Percentiles rank a stretch among this genome's conserved stretches.
These are phyloP conservation scores for Chlorella vulgaris DNA, from an alignment of 139 green algal species.

Conservation along the genomic window DNA sequence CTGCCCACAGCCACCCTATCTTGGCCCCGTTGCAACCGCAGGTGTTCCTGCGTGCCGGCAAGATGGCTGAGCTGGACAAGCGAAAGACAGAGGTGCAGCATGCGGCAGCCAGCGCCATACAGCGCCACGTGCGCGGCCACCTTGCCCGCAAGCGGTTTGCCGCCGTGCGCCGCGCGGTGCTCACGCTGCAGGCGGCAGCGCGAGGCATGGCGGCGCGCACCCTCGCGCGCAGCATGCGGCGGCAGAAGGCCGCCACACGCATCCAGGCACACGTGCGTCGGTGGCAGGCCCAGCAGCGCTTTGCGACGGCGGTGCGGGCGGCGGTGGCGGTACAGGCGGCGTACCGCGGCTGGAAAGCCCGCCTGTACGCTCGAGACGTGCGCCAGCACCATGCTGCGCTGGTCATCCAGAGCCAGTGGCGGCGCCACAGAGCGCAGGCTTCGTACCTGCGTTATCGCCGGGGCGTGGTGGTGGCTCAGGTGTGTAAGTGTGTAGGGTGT, in stretches of 20 bases:
- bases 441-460: constrained; percentile 41
- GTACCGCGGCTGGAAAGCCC: constrained; percentile 31
- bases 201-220: constrained; percentile 59
- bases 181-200: constrained; percentile 60
- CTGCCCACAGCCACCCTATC: background rate
- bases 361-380: background rate
- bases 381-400: constrained; percentile 50
- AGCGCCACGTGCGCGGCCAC: constrained; percentile 70
- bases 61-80: constrained; percentile 96
- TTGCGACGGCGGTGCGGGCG: constrained; percentile 33
- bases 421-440: constrained; percentile 43
- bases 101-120: constrained; percentile 74
- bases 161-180: constrained; percentile 15
- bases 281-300: constrained; percentile 14
- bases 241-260: constrained; percentile 52
- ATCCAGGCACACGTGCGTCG: constrained; percentile 57
- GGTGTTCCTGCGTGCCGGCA: constrained; percentile 84
- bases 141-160: constrained; percentile 59
- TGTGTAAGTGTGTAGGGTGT: too few species aligned
- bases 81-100: constrained; percentile 85
- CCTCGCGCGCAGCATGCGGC: constrained; percentile 47
- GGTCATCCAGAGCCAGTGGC: constrained; percentile 64
- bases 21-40: constrained; percentile 8
- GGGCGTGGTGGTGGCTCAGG: constrained; percentile 43
- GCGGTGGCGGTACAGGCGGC: constrained; percentile 42